Conservation (phyloP, 768 basidiomycete species). For the Termitomyces sp. region DNA sequence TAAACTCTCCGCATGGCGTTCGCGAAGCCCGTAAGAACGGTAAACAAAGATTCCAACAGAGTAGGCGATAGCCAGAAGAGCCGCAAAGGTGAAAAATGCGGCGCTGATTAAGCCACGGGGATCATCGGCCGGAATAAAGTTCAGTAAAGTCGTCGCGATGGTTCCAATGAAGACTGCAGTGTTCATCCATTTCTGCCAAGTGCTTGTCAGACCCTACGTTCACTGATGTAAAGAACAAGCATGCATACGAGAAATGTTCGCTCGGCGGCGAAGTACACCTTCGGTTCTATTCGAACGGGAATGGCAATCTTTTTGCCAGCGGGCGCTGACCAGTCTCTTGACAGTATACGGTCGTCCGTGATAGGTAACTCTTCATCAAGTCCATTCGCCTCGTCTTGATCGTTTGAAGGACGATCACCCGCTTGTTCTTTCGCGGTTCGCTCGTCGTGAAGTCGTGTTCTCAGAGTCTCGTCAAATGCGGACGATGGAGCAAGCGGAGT, state of each 20-base stretch:
- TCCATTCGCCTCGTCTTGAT: constrained; percentile 31
- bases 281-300: constrained; percentile 95
- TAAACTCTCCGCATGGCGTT: constrained; percentile 68
- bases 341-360: constrained; percentile 51
- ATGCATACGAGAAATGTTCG: constrained; percentile 84
- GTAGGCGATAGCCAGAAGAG: constrained; percentile 85
- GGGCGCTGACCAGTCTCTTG: constrained; percentile 72
- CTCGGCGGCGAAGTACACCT: constrained; percentile 96
- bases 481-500: constrained; percentile 82
- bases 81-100: constrained; percentile 83
- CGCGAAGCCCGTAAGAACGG: constrained; percentile 64
- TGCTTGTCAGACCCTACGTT: constrained; percentile 3
- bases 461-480: constrained; percentile 79
- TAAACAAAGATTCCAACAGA: constrained; percentile 77
- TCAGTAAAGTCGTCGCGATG: constrained; percentile 85
- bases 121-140: constrained; percentile 75
- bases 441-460: constrained; percentile 54
- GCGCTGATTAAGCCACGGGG: constrained; percentile 81
- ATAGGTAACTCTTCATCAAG: constrained; percentile 19
- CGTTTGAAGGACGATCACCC: constrained; percentile 28
- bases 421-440: constrained; percentile 19
- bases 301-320: constrained; percentile 87
- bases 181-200: constrained; percentile 78
- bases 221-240: neutral
- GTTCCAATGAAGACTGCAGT: constrained; percentile 83